Evolutionary conservation across 202 grass and related monocot species (phyloP), one percentile per base, ranked within the genome.

Genomic region (Hordeum pubiflorum): DNA sequence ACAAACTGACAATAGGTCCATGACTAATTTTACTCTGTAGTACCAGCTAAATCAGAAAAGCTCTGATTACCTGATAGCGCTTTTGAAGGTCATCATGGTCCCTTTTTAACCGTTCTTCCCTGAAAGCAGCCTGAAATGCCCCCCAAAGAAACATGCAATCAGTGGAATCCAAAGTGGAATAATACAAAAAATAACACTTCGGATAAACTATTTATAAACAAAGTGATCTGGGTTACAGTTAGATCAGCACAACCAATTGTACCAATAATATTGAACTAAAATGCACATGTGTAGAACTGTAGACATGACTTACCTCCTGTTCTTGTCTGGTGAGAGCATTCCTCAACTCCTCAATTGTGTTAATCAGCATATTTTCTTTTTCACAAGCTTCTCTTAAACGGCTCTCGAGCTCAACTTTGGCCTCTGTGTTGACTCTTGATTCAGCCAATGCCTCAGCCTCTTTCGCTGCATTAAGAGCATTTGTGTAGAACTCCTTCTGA

Each of bases 1-100:
- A 84, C 13, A 72, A 44, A 75, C 4, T 82, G 18, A 79, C 18
- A 72, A 64, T 37, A 69, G 17, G 36, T 21, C 7, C 3, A 27
- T 37, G 24, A 36, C 17, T 75, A 41, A 46, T 70, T 81, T 64
- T 63, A 63, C 11, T 33, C 23, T 56, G 18, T 22, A 79, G 14
- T 22, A 76, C 7, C 3, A 82, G 31, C 55, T 79, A 86, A 86
- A 74, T 3, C 41, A 37, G 27, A 48, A 78, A 46, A 10, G 20
- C 20, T 46, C 27, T 79, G 60, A 83, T 90, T 86, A 99, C 97
- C 88, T 99, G 92, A 79, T 95, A 96, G 72, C 89, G 91, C 75
- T 90, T 99, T 87, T 99, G 97, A 89, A 99, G 87, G 86, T 99
- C 97, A 70, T 96, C 97, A 79, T 96, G 82, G 83, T 99, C 92